These are phyloP conservation scores for Coleophoma cylindrospora DNA, from an alignment of 2,329 filamentous ascomycete species.

Conservation along the genomic window DNA sequence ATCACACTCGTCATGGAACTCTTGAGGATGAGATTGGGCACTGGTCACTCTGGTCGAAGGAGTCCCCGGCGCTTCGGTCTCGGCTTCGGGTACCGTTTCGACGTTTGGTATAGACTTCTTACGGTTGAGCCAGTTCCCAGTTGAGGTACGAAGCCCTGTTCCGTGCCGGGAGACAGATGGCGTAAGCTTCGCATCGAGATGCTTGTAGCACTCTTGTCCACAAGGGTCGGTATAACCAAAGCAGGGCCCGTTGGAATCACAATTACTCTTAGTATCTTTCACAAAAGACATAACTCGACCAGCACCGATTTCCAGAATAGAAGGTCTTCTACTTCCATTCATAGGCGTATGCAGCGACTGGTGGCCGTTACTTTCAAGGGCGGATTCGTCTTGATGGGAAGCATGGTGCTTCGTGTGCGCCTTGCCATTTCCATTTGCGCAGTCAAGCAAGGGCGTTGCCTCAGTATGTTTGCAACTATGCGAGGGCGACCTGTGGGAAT, in stretches of 20 bases:
- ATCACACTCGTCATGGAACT: too few relatives aligned
- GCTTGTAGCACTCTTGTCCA: conserved; percentile 61
- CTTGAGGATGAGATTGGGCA: conserved; percentile 13
- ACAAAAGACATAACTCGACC: conserved; percentile 57
- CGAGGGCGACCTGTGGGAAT: conserved; percentile 5
- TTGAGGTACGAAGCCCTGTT: conserved; percentile 7
- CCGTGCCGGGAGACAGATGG: conserved; percentile 1
- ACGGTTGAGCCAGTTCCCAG: conserved; percentile 5
- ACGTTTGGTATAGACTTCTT: neutral
- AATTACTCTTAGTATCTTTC: conserved; percentile 58
- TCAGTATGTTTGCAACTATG: conserved; percentile 13
- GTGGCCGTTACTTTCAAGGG: conserved; percentile 1
- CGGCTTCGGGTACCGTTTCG: neutral
- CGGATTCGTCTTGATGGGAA: conserved; percentile 1
- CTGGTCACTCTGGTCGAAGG: neutral
- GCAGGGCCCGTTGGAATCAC: conserved; percentile 55
- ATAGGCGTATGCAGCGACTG: neutral
- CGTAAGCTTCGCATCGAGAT: conserved; percentile 33
- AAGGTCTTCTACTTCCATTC: conserved; percentile 39
- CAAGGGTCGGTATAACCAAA: conserved; percentile 62
- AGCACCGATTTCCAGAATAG: conserved; percentile 37
- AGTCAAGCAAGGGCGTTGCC: conserved; percentile 20
- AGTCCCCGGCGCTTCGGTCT: neutral
- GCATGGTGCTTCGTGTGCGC: neutral
- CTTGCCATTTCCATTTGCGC: conserved; percentile 8